These are phyloP conservation scores for Ilex aquifolium DNA, from an alignment of 257 asterid species.

Conservation along the genomic window DNA sequence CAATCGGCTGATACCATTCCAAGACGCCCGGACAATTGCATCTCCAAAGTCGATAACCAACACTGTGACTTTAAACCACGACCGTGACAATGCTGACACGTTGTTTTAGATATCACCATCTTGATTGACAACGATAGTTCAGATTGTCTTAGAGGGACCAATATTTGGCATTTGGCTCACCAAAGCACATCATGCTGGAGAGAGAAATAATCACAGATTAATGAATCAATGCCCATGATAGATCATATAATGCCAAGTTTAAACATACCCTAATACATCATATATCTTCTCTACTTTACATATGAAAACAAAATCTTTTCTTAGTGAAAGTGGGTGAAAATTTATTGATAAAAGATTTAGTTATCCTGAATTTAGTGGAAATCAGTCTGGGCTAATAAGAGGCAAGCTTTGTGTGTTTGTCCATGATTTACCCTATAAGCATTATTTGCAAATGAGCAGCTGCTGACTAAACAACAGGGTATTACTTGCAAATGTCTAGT, in stretches of 20 bases:
- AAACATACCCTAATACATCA: too few species aligned
- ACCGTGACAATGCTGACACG: too few species aligned
- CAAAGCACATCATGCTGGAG: too few species aligned
- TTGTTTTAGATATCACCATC: too few species aligned
- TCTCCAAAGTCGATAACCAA: too few species aligned
- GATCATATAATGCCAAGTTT: too few species aligned
- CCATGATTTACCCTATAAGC: constrained; percentile 31
- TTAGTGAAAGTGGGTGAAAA: constrained; percentile 30
- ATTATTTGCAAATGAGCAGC: constrained; percentile 15
- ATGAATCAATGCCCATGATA: too few species aligned
- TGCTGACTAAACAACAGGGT: constrained; percentile 1
- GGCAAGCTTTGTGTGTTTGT: constrained; percentile 30
- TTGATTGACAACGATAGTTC: too few species aligned
- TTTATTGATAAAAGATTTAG: constrained; percentile 20
- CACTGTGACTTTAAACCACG: too few species aligned
- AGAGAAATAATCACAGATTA: too few species aligned
- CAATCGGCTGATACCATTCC: too few species aligned
- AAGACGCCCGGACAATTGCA: too few species aligned
- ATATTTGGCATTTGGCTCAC: neutral
- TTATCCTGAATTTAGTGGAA: constrained; percentile 49
- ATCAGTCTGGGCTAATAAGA: constrained; percentile 49
- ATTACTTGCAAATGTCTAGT: constrained; percentile 7
- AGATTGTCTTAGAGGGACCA: neutral
- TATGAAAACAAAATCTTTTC: constrained; percentile 14
- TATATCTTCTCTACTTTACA: constrained; percentile 8